These are phyloP conservation scores for Voacanga thouarsii DNA, from an alignment of 257 asterid species.

Conservation along the genomic window DNA sequence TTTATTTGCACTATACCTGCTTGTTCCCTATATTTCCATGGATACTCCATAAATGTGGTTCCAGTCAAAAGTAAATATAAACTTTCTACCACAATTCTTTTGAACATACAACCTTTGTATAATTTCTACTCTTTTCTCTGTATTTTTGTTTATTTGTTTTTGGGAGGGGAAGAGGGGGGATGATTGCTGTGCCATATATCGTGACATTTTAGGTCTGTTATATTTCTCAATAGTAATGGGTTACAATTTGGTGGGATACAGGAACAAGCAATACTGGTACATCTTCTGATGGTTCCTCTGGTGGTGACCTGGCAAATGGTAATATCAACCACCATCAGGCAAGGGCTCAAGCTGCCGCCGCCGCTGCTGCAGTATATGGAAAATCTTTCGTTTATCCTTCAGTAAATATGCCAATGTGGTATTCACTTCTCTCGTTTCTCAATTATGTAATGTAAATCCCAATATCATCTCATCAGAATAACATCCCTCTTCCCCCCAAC, in stretches of 20 bases:
- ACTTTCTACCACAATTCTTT: not conserved
- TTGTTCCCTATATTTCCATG: not conserved
- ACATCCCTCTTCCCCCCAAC: not conserved
- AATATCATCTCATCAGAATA: not conserved
- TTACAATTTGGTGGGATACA: constrained; percentile 35
- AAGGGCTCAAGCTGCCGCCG: constrained; percentile 82
- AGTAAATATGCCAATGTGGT: constrained; percentile 52
- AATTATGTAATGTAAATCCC: not conserved
- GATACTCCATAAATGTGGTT: not conserved
- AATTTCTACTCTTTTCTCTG: not conserved
- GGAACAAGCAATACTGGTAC: constrained; percentile 57
- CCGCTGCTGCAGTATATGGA: constrained; percentile 75
- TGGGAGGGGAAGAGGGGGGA: not conserved
- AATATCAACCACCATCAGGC: constrained; percentile 62
- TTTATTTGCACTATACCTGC: not conserved
- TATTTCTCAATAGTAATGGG: not conserved
- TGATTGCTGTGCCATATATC: not conserved
- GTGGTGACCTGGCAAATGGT: constrained; percentile 37
- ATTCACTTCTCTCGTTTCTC: constrained; percentile 26
- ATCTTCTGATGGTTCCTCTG: constrained; percentile 50
- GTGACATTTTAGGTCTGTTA: not conserved
- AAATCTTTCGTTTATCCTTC: constrained; percentile 96
- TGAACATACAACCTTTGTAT: not conserved
- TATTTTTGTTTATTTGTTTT: not conserved
- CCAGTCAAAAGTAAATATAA: not conserved